Base-by-base conservation (phyloP, 768 basidiomycete genomes). In the Trametes sanguinea region DNA sequence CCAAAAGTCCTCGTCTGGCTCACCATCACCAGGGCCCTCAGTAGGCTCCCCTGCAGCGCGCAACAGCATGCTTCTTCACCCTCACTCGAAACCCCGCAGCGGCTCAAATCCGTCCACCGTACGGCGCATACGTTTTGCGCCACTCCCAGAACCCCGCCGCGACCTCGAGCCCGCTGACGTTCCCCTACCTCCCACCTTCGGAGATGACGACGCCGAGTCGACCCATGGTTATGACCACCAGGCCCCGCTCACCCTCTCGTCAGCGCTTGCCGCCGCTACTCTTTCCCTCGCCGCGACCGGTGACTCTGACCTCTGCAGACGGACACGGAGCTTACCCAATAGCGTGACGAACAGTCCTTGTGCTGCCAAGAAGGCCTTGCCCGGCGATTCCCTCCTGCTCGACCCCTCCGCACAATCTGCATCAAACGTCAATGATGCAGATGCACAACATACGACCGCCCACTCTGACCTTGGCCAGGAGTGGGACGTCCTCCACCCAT, bases 71-170 rank as follows among this genome's bases (percentile, higher is more conserved):
- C 57, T 47, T 45, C 60, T 57, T 35, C 54, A 47, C 56, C 63
- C 56, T 33, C 45, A n/a, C 32, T 17, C 37, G 30, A 57, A 63
- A 42, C 55, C 59, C 22, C 68, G 62, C 52, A 40, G 51, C 30
- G 62, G 57, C 63, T 62, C 67, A 46, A 37, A 51, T 46, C 54
- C 64, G 39, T 30, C 51, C 61, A 60, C 66, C 4, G 64, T 68
- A 8, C 72, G 73, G 35, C 75, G 76, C 50, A 94, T 95, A 61
- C 84, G 90, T 62, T 95, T 95, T 64, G 93, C 94, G 0, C 94
- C 94, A 1, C 82, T 95, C 16, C 94, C 94, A 1, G 88, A 90
- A 67, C 89, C 90, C 1, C 79, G 84, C 27, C 80, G 84, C 53
- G 80, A 82, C 53, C 77, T 80, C 62, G 59, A 61, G 29, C 42